Evolutionary conservation across 257 asterid genomes (phyloP), one percentile per base, ranked within the genome.

Genomic region (Paulownia fortunei): DNA sequence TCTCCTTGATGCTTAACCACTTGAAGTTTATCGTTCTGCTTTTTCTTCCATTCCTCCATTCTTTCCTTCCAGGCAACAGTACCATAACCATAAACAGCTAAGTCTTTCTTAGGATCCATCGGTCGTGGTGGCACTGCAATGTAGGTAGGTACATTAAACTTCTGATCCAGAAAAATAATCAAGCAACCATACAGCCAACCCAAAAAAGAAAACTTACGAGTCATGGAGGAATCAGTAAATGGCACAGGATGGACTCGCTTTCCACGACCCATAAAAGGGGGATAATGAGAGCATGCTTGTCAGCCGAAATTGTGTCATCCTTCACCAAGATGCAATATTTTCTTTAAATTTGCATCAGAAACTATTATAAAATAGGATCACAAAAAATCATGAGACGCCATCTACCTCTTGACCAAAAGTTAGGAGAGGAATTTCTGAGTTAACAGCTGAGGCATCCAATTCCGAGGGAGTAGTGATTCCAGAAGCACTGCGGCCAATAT

Each of bases 1-100:
- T 81, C 87, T 70, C 96, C 96, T 84, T 88, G 90, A 81, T 88
- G 97, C 86, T 87, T 92, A 83, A 92, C 94, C 77, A 92, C 94
- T 82, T 92, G 97, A 62, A 92, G 91, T 72, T 86, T 92, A 12
- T 89, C 90, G 42, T 85, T 91, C 73, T 91, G 98, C 83, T 91
- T 92, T 83, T 83, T 84, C 87, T 87, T 92, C 98, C 98, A 91
- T 67, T 92, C 98, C 68, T 92, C 98, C 96, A 92, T 92, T 82
- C 95, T 91, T 62, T 92, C 97, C 82, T 92, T 92, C 98, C 98
- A 92, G 3, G 98, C 98, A 58, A 92, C 87, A 42, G 92, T 92
- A 36, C 98, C 97, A 74, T 92, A 92, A 27, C 98, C 98, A 77
- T 92, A 92, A 5, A 91, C 97, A 0, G 98, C 97, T 16, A 92